Evolutionary conservation across 2,329 filamentous ascomycete species (phyloP).

Genomic region (Paracoccidioides brasiliensis): DNA sequence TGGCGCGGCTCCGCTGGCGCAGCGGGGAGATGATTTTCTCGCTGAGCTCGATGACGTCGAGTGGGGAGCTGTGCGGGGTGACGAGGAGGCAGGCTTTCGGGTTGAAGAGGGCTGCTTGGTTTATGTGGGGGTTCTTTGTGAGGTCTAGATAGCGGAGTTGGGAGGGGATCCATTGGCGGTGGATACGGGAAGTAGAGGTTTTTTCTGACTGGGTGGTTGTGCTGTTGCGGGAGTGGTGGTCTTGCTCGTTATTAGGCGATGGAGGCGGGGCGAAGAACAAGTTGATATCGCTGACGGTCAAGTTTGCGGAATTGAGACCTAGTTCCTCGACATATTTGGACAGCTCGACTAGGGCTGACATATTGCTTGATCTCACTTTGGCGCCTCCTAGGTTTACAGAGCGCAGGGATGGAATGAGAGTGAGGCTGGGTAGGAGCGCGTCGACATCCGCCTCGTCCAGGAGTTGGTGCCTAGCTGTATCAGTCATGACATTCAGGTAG

Average conservation of each 20-base stretch:
- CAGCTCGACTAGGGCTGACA: conserved; percentile 50
- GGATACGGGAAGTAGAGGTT: conserved; percentile 10
- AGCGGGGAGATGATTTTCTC: conserved; percentile 54
- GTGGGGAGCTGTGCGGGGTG: conserved; percentile 47
- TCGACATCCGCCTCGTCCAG: conserved; percentile 54
- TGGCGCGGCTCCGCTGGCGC: conserved; percentile 46
- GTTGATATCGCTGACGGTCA: conserved; percentile 40
- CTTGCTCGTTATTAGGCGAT: neutral
- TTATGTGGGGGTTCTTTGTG: conserved; percentile 50
- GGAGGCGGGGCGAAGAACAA: neutral
- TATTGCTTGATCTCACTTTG: conserved; percentile 52
- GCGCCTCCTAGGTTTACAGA: conserved; percentile 67
- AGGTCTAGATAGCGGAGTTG: conserved; percentile 64
- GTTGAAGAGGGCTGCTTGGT: conserved; percentile 45
- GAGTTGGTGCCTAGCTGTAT: conserved; percentile 58
- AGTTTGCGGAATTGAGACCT: conserved; percentile 52
- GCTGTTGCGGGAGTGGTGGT: conserved; percentile 7
- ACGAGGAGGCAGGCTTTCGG: conserved; percentile 45
- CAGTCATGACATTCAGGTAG: conserved; percentile 60
- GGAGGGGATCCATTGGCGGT: conserved; percentile 38
- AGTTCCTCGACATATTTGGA: conserved; percentile 65
- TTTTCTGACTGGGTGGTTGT: conserved; percentile 17
- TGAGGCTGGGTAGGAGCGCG: conserved; percentile 49
- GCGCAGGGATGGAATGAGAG: conserved; percentile 45
- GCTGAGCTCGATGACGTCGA: conserved; percentile 64